Base-by-base conservation (phyloP, 2,329 filamentous ascomycete species). In the Colletotrichum caudatum region DNA sequence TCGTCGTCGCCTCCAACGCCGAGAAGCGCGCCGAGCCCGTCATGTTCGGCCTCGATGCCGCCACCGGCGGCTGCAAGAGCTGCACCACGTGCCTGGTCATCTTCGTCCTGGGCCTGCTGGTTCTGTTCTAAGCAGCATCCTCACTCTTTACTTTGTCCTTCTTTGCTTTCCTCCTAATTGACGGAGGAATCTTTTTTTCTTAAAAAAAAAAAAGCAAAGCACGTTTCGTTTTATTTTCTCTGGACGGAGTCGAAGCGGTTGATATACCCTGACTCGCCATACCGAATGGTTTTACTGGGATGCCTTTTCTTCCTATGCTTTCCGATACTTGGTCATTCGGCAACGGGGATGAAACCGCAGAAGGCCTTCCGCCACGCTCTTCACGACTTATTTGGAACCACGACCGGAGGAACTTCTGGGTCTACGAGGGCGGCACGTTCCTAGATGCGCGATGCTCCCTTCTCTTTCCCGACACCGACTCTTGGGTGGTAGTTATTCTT, bases 11-110 rank as follows among this genome's bases (percentile, higher is more conserved):
- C 59, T 82, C 81, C 35, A 78, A 76, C 37, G 79, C 76, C 4
- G 76, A 73, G 68, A 81, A 80, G 76, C 78, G 78, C 69, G 76
- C 78, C 2, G 76, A 79, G 68, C 79, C 77, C 44, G 18, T 64
- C n/a, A 57, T 74, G 41, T 78, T 77, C 68, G 77, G 76, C 35
- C 7, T 57, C 54, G 54, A 57, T 9, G 54, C 35, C 6, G 73
- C 74, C 33, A 74, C 74, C 66, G 80, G 77, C 69, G 76, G 76
- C 26, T 77, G 79, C 71, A 78, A 79, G 66, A 75, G 82, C 54
- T 69, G 69, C 69, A 67, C 67, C 35, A 77, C 78, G 51, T 81
- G 79, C 72, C 74, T 78, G 48, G 74, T 83, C 73, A 79, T 84
- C 79, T 74, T 83, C 64, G 69, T 82, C 48, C 79, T 79, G 16